Percentiles rank a stretch among this genome's conserved stretches.
Evolutionary conservation across 225 moss, liverwort and hornwort species (phyloP).

Genomic region (Pseudisothecium myosuroides): DNA sequence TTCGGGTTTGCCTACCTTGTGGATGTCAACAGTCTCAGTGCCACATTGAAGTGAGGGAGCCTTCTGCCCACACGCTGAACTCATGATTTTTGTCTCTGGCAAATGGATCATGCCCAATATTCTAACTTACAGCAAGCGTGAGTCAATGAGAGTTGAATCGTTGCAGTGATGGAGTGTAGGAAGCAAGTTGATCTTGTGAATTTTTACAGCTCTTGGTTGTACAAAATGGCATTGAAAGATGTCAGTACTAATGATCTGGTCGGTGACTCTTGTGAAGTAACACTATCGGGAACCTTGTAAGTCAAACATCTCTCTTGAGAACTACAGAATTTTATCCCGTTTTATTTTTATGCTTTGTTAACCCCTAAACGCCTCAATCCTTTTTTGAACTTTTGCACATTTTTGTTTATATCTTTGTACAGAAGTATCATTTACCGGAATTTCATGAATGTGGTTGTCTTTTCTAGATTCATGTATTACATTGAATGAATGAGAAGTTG

Average conservation of each 20-base stretch:
- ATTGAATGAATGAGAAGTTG: too few relatives aligned
- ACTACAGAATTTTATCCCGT: neutral
- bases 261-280: neutral
- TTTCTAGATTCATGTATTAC: too few relatives aligned
- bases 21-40: constrained; percentile 6
- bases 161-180: neutral
- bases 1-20: constrained; percentile 45
- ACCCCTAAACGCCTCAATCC: too few relatives aligned
- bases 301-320: neutral
- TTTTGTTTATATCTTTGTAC: too few relatives aligned
- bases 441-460: too few relatives aligned
- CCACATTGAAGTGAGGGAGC: neutral
- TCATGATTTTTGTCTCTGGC: neutral
- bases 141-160: neutral
- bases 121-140: neutral
- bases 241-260: neutral
- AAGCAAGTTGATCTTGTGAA: neutral
- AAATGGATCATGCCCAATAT: neutral
- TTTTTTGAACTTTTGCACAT: too few relatives aligned
- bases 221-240: neutral
- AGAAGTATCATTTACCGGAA: too few relatives aligned
- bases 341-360: neutral
- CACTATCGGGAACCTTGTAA: neutral
- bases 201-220: neutral
- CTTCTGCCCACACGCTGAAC: neutral